Evolutionary conservation across 169 alveolate genomes (phyloP).

Genomic region (Perkinsus olseni): DNA sequence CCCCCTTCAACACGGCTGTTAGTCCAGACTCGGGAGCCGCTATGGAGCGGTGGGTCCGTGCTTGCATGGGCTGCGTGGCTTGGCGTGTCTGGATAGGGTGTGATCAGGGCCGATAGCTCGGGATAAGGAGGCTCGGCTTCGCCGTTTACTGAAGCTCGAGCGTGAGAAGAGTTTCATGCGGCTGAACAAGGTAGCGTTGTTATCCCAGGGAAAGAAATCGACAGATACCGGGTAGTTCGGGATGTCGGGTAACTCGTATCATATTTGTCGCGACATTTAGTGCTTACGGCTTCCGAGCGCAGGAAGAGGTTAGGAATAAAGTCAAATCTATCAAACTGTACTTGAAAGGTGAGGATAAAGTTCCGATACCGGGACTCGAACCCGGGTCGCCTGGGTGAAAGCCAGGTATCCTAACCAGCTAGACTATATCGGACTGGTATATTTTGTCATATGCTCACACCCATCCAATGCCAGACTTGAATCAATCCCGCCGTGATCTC

Average conservation of each 20-base stretch:
- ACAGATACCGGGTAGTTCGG: not conserved
- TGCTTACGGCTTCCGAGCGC: not conserved
- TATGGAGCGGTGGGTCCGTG: not conserved
- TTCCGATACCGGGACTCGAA: constrained; percentile 95
- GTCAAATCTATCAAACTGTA: not conserved
- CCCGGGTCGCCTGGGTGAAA: constrained; percentile 96
- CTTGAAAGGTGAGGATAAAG: not conserved
- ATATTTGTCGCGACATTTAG: not conserved
- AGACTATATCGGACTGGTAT: constrained; percentile 69
- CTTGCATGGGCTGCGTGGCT: no score
- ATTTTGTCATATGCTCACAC: not conserved
- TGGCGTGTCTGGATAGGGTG: no score
- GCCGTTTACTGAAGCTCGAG: not conserved
- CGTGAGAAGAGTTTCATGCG: not conserved
- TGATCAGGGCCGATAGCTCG: not conserved
- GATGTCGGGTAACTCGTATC: not conserved
- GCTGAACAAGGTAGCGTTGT: not conserved
- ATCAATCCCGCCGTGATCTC: not conserved
- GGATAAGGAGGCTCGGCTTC: not conserved
- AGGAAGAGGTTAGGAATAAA: not conserved
- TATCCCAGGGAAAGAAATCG: not conserved
- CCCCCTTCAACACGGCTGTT: not conserved
- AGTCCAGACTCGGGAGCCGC: not conserved
- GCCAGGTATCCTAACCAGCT: constrained; percentile 93
- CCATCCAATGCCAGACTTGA: not conserved